Evolutionary conservation across 2,329 filamentous ascomycete species (phyloP), one percentile per base, ranked within the genome.

Genomic region (Alternaria sp.): DNA sequence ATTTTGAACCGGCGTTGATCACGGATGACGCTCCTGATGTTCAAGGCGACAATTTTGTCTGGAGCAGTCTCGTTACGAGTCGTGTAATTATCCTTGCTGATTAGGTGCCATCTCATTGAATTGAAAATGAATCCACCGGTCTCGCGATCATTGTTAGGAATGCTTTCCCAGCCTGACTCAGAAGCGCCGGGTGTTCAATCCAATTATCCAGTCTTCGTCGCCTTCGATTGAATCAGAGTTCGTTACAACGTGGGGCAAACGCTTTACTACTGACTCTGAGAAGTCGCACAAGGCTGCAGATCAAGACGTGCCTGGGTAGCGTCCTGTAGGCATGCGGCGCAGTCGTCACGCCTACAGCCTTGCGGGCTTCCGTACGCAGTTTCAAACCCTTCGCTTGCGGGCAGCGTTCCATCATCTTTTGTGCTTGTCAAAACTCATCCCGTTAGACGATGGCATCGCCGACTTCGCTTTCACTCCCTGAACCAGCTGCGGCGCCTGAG

Each of bases 1-100:
- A 7, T 49, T 49, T 5, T 34, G 18, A 32, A 24, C 3, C 26
- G 43, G 22, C 53, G 34, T 55, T 54, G 52, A 54, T 54, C 8
- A 32, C 53, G 22, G 43, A 48, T 48, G 43, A 55, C 44, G 53
- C 43, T 26, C 32, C 30, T 55, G 53, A 55, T 49, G 42, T 55
- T 55, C 43, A 55, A 49, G 53, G 53, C 53, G 34, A 49, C 32
- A 49, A n/a, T 41, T 14, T n/a, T 24, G 20, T 49, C 30, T 9
- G 20, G 14, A 24, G 16, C 46, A 34, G 46, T 20, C 32, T n/a
- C 32, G 11, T 36, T 20, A 14, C 20, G 12, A 36, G 1, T 30
- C 28, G 1, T 16, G 12, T 6, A 5, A n/a, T 20, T 7, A 7
- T 22, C 22, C 26, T 14, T n/a, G 4, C 14, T 32, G 30, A 16